phyloP scores from a whole-genome alignment of 306 rosid species.

The Cicer pinnatifidum region DNA sequence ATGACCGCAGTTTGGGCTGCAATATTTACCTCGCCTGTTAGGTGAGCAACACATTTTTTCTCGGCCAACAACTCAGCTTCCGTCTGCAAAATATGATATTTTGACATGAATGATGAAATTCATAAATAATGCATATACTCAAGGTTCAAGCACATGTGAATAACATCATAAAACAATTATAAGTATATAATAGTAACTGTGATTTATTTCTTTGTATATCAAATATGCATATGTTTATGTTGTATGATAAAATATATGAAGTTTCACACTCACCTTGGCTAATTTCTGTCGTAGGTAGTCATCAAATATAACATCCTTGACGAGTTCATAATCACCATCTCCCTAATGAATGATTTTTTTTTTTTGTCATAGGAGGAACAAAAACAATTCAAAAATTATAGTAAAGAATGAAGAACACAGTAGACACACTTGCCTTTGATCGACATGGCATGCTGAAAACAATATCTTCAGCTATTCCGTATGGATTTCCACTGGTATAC shows the following conservation, averaged over 20 bases:
- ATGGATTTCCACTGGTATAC: constrained; percentile 85
- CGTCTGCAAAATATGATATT: constrained; percentile 56
- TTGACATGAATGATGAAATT: not conserved
- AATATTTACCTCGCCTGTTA: constrained; percentile 82
- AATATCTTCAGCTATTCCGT: constrained; percentile 87
- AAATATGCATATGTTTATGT: constrained; percentile 1
- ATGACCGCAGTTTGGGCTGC: not conserved
- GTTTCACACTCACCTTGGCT: constrained; percentile 54
- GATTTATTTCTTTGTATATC: not conserved
- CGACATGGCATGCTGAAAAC: constrained; percentile 98
- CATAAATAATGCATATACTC: not conserved
- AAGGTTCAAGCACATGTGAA: too few species aligned
- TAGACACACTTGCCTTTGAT: constrained; percentile 67
- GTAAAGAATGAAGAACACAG: constrained; percentile 27
- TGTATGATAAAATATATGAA: not conserved
- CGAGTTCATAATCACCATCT: constrained; percentile 92
- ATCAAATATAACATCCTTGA: constrained; percentile 73
- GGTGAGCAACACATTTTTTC: constrained; percentile 96
- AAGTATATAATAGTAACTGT: not conserved
- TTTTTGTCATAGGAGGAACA: not conserved
- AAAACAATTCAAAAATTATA: not conserved
- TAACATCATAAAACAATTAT: not conserved
- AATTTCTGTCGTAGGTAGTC: constrained; percentile 79
- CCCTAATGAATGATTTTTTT: constrained; percentile 57
- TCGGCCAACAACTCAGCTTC: constrained; percentile 96